These are phyloP conservation scores for Boletus tomentosulus DNA, from an alignment of 768 basidiomycete species.

Conservation along the genomic window DNA sequence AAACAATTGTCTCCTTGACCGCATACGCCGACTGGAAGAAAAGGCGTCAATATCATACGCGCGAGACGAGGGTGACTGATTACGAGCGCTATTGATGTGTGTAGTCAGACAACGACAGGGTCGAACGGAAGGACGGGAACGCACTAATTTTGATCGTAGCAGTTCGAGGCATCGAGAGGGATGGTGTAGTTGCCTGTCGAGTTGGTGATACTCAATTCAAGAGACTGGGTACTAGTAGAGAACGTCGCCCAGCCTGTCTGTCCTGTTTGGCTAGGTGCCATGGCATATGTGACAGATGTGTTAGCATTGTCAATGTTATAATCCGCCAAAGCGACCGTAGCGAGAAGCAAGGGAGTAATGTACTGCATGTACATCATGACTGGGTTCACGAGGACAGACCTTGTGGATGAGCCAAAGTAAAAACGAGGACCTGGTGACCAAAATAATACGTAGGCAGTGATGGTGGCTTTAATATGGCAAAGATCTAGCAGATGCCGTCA, in stretches of 20 bases:
- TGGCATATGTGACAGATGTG: slow-evolving; percentile 16
- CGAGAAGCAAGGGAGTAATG: slow-evolving; percentile 9
- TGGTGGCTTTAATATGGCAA: neutral
- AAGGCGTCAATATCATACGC: neutral
- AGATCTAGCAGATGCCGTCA: neutral
- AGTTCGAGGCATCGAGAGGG: slow-evolving; percentile 13
- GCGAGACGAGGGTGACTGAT: neutral
- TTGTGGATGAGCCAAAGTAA: neutral
- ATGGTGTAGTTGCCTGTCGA: slow-evolving; percentile 19
- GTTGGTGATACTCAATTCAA: slow-evolving; percentile 9
- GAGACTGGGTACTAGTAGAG: neutral
- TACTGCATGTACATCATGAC: slow-evolving; percentile 6
- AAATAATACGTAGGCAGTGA: neutral
- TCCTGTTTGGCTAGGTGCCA: slow-evolving; percentile 12
- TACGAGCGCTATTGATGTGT: slow-evolving; percentile 14
- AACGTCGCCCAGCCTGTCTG: slow-evolving; percentile 9
- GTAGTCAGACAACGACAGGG: neutral
- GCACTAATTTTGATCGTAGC: slow-evolving; percentile 27
- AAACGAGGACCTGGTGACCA: neutral
- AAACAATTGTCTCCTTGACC: slow-evolving; percentile 10
- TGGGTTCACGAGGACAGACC: neutral
- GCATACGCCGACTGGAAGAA: slow-evolving; percentile 14
- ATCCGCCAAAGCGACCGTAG: slow-evolving; percentile 15
- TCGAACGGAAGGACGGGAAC: neutral
- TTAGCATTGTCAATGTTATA: slow-evolving; percentile 24